Evolutionary conservation across 139 green algal genomes (phyloP).

Genomic region (Eudorina sp.): DNA sequence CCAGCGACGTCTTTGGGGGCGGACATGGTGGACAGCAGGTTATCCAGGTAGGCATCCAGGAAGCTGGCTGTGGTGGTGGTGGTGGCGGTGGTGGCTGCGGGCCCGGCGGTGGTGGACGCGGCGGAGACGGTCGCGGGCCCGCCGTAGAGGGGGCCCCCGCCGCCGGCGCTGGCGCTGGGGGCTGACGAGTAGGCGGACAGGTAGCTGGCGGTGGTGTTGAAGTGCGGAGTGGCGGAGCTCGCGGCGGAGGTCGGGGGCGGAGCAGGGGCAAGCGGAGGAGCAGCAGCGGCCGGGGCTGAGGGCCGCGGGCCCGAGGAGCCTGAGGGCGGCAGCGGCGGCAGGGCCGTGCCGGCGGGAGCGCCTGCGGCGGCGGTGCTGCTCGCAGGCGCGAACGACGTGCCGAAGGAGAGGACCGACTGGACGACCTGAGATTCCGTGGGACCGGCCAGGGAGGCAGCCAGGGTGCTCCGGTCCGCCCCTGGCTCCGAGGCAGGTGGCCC

Average conservation of each 20-base stretch:
- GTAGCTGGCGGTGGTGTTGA: constrained; percentile 9
- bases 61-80: constrained; percentile 17
- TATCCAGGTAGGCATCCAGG: constrained; percentile 64
- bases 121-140: not conserved
- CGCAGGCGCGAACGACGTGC: not conserved
- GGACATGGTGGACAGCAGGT: constrained; percentile 48
- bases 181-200: constrained; percentile 40
- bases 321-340: constrained; percentile 4
- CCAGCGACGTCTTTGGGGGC: not conserved
- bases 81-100: too few species aligned
- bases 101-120: too few species aligned
- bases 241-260: not conserved
- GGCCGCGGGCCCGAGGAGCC: not conserved
- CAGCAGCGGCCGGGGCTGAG: too few species aligned
- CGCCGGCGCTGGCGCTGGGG: not conserved
- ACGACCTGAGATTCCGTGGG: not conserved
- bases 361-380: not conserved
- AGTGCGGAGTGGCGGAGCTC: constrained; percentile 1
- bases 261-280: not conserved
- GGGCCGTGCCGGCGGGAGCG: too few species aligned
- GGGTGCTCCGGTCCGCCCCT: not conserved
- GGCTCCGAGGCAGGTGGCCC: not conserved
- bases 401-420: not conserved
- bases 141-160: not conserved
- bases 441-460: not conserved